These are phyloP conservation scores for Kernera saxatilis DNA, from an alignment of 345 rosid genomes.

Conservation along the genomic window DNA sequence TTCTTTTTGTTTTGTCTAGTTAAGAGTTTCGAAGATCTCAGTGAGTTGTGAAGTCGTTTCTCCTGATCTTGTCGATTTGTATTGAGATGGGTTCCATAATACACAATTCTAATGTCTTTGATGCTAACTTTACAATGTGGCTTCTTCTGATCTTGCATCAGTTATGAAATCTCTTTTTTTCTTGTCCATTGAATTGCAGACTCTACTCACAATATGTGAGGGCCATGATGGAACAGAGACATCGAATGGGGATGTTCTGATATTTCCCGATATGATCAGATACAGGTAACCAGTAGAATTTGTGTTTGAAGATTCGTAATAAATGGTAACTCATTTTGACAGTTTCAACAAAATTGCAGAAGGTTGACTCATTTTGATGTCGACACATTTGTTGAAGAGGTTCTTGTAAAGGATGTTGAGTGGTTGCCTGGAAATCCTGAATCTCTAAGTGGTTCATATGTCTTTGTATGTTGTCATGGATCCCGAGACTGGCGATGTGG, in stretches of 20 bases:
- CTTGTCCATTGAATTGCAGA: constrained; percentile 38
- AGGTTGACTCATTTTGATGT: constrained; percentile 98
- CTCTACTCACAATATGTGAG: constrained; percentile 86
- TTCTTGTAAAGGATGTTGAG: constrained; percentile 87
- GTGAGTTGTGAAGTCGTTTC: background rate
- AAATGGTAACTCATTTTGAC: background rate
- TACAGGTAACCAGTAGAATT: constrained; percentile 51
- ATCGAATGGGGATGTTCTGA: constrained; percentile 91
- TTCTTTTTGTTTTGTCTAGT: background rate
- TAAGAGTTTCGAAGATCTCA: background rate
- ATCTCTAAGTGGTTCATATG: constrained; percentile 60
- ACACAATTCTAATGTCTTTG: background rate
- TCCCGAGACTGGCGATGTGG: constrained; percentile 88
- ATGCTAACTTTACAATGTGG: constrained; percentile 3
- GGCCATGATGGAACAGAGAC: constrained; percentile 99
- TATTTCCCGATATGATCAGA: constrained; percentile 97
- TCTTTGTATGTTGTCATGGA: constrained; percentile 93
- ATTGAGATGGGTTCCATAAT: background rate
- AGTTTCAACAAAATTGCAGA: constrained; percentile 47
- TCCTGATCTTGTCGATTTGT: background rate
- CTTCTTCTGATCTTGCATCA: constrained; percentile 5
- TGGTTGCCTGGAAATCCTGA: constrained; percentile 96
- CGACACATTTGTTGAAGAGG: constrained; percentile 96
- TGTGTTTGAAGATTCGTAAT: background rate
- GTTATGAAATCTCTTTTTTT: background rate